A percentile compares a stretch with the other conserved stretches of the same genome.
phyloP scores from a whole-genome alignment of 495 filamentous ascomycete species.

The Pseudoneurospora amorphoporcata region DNA sequence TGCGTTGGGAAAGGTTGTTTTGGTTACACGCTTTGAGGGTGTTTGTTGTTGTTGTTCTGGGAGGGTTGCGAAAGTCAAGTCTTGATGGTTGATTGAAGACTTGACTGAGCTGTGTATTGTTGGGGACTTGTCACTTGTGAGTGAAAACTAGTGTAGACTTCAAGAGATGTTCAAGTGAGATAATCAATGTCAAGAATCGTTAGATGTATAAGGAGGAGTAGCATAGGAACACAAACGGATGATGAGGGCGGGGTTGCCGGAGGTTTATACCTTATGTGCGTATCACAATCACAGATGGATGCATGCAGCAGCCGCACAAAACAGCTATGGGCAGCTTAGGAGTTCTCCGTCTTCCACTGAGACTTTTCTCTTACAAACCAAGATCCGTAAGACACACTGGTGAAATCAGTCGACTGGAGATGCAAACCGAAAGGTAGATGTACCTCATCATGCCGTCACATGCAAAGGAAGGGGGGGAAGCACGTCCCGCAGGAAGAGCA shows the following conservation, averaged over 20 bases:
- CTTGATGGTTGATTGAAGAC: not conserved
- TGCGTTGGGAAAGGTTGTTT: not conserved
- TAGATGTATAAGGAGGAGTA: not conserved
- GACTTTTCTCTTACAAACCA: not conserved
- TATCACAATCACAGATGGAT: not conserved
- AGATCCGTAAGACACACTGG: not conserved
- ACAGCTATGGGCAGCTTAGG: not conserved
- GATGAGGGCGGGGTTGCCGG: not conserved
- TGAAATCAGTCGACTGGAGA: not conserved
- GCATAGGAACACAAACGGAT: not conserved
- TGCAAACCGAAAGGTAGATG: not conserved
- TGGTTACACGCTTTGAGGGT: not conserved
- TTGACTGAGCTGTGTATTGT: not conserved
- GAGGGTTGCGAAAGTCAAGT: not conserved
- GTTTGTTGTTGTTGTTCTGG: not conserved
- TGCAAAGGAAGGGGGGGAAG: not conserved
- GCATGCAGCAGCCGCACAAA: not conserved
- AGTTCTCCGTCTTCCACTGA: not conserved
- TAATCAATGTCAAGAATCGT: not conserved
- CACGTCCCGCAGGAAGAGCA: not conserved
- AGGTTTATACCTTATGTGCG: not conserved
- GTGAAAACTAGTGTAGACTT: not conserved
- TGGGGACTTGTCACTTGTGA: not conserved
- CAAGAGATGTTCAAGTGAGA: not conserved
- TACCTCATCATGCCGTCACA: not conserved